A percentile compares a stretch with the other conserved stretches of the same genome.
Conservation (phyloP, 768 basidiomycete species). For the Boletus vinaceobasis region DNA sequence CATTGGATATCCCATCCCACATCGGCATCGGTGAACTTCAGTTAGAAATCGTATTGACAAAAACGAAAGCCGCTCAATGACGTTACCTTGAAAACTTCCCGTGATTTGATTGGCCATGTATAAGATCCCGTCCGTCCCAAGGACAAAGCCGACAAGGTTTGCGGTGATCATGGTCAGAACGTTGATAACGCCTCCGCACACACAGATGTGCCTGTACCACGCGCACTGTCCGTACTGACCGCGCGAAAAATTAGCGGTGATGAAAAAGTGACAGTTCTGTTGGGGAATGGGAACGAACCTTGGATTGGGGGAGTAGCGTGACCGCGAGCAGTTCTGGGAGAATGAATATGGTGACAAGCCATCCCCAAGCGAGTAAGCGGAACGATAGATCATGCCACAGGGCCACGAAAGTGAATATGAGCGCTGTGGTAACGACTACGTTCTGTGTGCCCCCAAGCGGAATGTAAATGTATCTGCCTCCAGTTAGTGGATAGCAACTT, state of each 20-base stretch:
- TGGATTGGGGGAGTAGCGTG: conserved; percentile 55
- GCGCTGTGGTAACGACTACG: conserved; percentile 56
- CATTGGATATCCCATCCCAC: neutral
- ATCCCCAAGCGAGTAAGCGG: conserved; percentile 89
- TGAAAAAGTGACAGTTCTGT: neutral
- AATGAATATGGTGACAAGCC: conserved; percentile 90
- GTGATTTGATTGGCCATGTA: conserved; percentile 64
- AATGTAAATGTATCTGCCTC: conserved; percentile 83
- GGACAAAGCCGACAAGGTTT: conserved; percentile 93
- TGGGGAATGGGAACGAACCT: conserved; percentile 40
- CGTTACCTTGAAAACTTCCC: conserved; percentile 62
- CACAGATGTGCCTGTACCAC: conserved; percentile 90
- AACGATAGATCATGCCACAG: conserved; percentile 96
- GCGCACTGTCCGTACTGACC: conserved; percentile 56
- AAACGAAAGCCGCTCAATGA: neutral
- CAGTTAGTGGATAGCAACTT: neutral
- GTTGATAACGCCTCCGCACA: conserved; percentile 78
- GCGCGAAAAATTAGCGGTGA: conserved; percentile 1
- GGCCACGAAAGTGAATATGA: conserved; percentile 95
- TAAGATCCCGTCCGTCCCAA: conserved; percentile 76
- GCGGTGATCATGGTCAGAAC: conserved; percentile 87
- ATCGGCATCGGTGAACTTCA: neutral
- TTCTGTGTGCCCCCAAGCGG: conserved; percentile 77
- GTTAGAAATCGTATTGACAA: conserved; percentile 1
- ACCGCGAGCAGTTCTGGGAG: conserved; percentile 74